Percentiles rank a stretch among this genome's conserved stretches.
Conservation (phyloP, 164 flowering plant genomes). For the Amborella trichopoda region DNA sequence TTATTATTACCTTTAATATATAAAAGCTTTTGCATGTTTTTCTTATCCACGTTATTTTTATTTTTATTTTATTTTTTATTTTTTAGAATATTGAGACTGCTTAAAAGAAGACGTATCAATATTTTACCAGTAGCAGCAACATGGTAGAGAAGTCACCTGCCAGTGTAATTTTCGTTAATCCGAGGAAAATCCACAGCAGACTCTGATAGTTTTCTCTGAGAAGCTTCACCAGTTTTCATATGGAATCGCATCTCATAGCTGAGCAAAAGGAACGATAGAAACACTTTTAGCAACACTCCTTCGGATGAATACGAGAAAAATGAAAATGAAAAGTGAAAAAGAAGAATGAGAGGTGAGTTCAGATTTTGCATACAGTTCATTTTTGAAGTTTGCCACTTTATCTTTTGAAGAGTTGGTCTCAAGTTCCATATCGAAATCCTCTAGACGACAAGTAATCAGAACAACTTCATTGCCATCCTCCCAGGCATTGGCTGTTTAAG, state of each 20-base stretch:
- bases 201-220: constrained; percentile 69
- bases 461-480: constrained; percentile 92
- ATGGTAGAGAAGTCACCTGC: too few relatives aligned
- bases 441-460: constrained; percentile 70
- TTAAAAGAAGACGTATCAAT: too few relatives aligned
- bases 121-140: too few relatives aligned
- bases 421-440: constrained; percentile 73
- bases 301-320: background rate
- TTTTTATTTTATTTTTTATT: too few relatives aligned
- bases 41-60: too few relatives aligned
- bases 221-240: constrained; percentile 72
- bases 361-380: constrained; percentile 67
- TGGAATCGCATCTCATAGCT: constrained; percentile 97
- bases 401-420: constrained; percentile 49
- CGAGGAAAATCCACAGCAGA: constrained; percentile 90
- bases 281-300: too few relatives aligned
- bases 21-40: too few relatives aligned
- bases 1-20: too few relatives aligned
- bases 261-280: constrained; percentile 6
- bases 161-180: constrained; percentile 81
- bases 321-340: background rate
- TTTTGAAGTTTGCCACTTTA: constrained; percentile 49
- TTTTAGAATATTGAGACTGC: too few relatives aligned
- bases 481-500: constrained; percentile 99
- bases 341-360: background rate